phyloP scores from a whole-genome alignment of 2,329 filamentous ascomycete species.

The Neodidymelliopsis sp. region DNA sequence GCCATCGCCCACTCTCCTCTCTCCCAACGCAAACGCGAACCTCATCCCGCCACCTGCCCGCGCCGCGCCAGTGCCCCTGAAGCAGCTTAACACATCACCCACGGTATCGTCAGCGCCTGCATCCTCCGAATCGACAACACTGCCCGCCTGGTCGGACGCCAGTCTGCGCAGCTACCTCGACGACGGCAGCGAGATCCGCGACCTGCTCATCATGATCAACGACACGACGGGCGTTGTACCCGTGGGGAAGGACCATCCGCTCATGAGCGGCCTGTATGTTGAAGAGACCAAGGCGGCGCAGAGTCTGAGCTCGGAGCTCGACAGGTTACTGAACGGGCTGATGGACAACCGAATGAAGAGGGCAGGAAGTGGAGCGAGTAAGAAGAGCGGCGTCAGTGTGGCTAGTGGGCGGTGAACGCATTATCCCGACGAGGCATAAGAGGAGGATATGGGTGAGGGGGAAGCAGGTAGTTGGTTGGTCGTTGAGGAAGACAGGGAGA shows the following conservation, averaged over 20 bases:
- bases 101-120: slow-evolving; percentile 37
- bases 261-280: slow-evolving; percentile 80
- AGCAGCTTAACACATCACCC: slow-evolving; percentile 14
- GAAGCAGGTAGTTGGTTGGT: no score
- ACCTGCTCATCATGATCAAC: slow-evolving; percentile 89
- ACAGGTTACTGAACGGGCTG: slow-evolving; percentile 86
- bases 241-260: slow-evolving; percentile 82
- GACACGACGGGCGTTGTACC: slow-evolving; percentile 86
- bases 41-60: slow-evolving; percentile 33
- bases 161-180: slow-evolving; percentile 90
- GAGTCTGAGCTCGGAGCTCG: slow-evolving; percentile 88
- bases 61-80: slow-evolving; percentile 49
- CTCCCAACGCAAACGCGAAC: slow-evolving; percentile 23
- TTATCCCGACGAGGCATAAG: no score
- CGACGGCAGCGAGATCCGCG: slow-evolving; percentile 84
- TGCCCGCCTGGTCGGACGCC: slow-evolving; percentile 83
- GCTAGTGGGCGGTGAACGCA: no score
- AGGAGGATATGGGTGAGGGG: no score
- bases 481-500: no score
- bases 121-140: slow-evolving; percentile 57
- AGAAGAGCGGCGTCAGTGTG: slow-evolving; percentile 9
- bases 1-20: slow-evolving; percentile 34
- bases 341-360: slow-evolving; percentile 59
- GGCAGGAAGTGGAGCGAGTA: slow-evolving; percentile 7
- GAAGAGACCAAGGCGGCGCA: slow-evolving; percentile 86